These are phyloP conservation scores for Hymenoscyphus fructigenus DNA, from an alignment of 2,329 filamentous ascomycete species.

Conservation along the genomic window DNA sequence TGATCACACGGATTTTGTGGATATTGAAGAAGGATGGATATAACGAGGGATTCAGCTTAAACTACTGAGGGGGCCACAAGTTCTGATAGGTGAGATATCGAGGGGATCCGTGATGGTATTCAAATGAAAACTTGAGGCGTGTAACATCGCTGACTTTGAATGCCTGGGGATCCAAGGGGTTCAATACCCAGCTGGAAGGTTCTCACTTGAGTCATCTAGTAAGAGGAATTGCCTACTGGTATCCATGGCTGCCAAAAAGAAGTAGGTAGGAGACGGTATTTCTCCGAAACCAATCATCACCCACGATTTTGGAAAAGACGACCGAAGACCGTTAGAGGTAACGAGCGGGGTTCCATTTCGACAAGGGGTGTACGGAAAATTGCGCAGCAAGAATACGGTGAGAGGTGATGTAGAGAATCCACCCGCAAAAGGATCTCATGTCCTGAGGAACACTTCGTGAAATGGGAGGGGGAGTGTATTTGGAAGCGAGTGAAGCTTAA, in stretches of 20 bases:
- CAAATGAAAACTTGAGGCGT: conserved; percentile 8
- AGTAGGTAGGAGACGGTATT: background rate
- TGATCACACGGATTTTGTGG: background rate
- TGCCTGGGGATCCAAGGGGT: conserved; percentile 5
- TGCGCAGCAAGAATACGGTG: conserved; percentile 2
- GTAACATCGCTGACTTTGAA: conserved; percentile 11
- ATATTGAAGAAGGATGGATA: conserved; percentile 1
- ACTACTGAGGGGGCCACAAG: conserved; percentile 3
- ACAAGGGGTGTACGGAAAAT: background rate
- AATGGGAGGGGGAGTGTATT: background rate
- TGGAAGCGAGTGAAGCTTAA: conserved; percentile 1
- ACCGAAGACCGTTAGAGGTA: background rate
- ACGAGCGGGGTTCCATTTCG: background rate
- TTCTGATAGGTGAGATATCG: conserved; percentile 8
- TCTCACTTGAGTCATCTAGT: conserved; percentile 13
- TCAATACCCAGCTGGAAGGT: conserved; percentile 8
- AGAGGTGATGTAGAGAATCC: background rate
- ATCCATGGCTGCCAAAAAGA: background rate
- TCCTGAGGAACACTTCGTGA: background rate
- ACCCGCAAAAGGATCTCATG: background rate
- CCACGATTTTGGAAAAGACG: background rate
- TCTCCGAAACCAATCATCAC: background rate
- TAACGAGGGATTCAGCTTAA: conserved; percentile 11
- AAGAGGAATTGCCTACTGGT: conserved; percentile 1
- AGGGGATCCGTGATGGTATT: conserved; percentile 7